Conservation (phyloP, 1,139 yeast species). For the Torulaspora pretoriensis region DNA sequence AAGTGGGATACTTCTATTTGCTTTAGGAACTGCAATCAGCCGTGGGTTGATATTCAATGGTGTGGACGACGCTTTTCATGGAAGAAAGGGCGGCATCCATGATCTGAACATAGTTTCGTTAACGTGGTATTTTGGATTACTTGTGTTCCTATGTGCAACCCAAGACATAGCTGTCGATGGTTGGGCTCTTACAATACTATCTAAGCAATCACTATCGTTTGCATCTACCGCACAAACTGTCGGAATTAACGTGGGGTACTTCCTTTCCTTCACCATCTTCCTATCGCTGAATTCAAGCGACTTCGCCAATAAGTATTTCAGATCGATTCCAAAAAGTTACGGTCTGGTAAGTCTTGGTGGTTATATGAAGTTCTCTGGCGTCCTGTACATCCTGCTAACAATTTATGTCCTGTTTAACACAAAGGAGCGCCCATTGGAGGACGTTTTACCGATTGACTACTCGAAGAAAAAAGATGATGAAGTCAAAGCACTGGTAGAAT, state of each 20-base stretch:
- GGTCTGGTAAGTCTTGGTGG: slow-evolving; percentile 73
- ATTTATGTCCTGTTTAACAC: slow-evolving; percentile 51
- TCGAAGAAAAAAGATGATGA: slow-evolving; percentile 36
- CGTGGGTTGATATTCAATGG: slow-evolving; percentile 61
- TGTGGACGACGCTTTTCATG: slow-evolving; percentile 39
- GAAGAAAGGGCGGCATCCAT: slow-evolving; percentile 14
- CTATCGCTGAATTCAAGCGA: slow-evolving; percentile 88
- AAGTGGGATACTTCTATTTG: slow-evolving; percentile 63
- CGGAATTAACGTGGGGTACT: slow-evolving; percentile 91
- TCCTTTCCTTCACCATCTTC: slow-evolving; percentile 84
- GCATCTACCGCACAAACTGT: slow-evolving; percentile 98
- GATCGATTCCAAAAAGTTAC: slow-evolving; percentile 53
- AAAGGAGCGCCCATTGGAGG: slow-evolving; percentile 58
- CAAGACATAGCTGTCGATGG: slow-evolving; percentile 99
- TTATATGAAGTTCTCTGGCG: slow-evolving; percentile 76
- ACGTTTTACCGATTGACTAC: slow-evolving; percentile 35
- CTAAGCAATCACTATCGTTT: slow-evolving; percentile 75
- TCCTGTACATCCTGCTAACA: slow-evolving; percentile 66
- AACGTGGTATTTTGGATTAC: slow-evolving; percentile 56
- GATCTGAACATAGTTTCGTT: slow-evolving; percentile 24
- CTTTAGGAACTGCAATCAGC: slow-evolving; percentile 49
- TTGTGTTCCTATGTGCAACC: slow-evolving; percentile 90
- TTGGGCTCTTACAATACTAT: slow-evolving; percentile 89
- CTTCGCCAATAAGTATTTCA: slow-evolving; percentile 79
- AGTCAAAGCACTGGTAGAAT: slow-evolving; percentile 21